Percentiles rank a stretch among this genome's conserved stretches.
phyloP scores from a whole-genome alignment of 2,329 filamentous ascomycete genomes.

The Aureobasidium subglaciale region DNA sequence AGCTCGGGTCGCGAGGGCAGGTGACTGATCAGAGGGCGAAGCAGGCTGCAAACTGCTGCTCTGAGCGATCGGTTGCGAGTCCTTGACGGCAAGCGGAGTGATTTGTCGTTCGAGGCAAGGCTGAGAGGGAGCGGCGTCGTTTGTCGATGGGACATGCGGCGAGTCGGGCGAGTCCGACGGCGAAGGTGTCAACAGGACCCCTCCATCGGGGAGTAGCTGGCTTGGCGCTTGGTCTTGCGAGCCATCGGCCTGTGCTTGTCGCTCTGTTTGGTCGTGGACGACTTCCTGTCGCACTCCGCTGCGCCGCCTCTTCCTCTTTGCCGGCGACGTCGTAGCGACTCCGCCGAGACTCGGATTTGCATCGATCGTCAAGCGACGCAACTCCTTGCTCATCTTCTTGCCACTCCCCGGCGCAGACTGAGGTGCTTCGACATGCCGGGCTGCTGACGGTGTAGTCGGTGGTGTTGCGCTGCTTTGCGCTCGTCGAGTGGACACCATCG shows the following conservation, averaged over 20 bases:
- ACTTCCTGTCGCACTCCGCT: conserved; percentile 6
- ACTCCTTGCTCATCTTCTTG: conserved; percentile 7
- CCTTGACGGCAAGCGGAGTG: not conserved
- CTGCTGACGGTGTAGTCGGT: conserved; percentile 11
- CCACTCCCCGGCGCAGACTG: not conserved
- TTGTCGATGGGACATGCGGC: not conserved
- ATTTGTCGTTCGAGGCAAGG: too few relatives aligned
- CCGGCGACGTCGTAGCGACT: not conserved
- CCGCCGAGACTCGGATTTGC: conserved; percentile 6
- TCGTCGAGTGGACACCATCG: conserved; percentile 10
- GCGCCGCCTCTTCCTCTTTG: not conserved
- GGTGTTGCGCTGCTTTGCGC: conserved; percentile 13
- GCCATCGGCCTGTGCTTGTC: too few relatives aligned
- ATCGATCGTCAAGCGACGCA: conserved; percentile 4
- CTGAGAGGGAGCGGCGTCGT: not conserved
- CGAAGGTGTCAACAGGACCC: conserved; percentile 4
- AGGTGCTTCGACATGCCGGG: not conserved
- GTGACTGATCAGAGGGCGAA: not conserved
- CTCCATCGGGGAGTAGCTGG: not conserved
- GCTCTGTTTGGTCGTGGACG: not conserved
- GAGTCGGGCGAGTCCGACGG: conserved; percentile 1
- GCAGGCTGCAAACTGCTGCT: not conserved
- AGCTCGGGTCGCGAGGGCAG: not conserved
- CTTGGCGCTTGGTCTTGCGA: not conserved
- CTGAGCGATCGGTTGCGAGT: not conserved